phyloP scores from a whole-genome alignment of 495 filamentous ascomycete genomes.

The Pyrenula aspistea region DNA sequence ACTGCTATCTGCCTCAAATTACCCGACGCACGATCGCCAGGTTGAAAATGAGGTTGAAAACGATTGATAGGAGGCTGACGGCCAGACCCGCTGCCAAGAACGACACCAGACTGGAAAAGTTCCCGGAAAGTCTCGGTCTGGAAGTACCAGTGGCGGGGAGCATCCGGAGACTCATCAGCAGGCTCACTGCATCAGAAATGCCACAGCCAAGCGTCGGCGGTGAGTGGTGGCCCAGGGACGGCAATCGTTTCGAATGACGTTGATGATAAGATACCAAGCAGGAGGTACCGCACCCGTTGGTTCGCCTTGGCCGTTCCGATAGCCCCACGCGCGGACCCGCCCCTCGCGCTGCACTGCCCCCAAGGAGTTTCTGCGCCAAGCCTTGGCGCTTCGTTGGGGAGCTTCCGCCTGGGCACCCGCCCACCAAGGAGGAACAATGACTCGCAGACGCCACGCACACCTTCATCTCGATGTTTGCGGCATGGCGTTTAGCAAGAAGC shows the following conservation, averaged over 20 bases:
- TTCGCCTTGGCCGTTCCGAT: not conserved
- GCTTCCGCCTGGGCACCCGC: no score
- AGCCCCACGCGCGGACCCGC: not conserved
- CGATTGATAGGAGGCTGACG: not conserved
- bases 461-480: no score
- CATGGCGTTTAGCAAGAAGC: no score
- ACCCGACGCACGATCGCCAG: not conserved
- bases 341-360: not conserved
- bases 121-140: not conserved
- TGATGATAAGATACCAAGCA: not conserved
- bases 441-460: no score
- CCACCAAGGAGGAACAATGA: no score
- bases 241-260: not conserved
- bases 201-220: not conserved
- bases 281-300: not conserved
- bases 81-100: not conserved
- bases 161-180: not conserved
- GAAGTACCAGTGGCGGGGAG: not conserved
- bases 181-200: not conserved
- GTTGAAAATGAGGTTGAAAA: not conserved
- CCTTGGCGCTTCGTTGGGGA: not conserved
- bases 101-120: not conserved
- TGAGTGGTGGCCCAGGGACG: not conserved
- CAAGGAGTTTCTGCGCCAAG: not conserved
- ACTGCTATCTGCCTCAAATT: no score